These are phyloP conservation scores for Lentinula novae-zelandiae DNA, from an alignment of 1,284 basidiomycete species.

Conservation along the genomic window DNA sequence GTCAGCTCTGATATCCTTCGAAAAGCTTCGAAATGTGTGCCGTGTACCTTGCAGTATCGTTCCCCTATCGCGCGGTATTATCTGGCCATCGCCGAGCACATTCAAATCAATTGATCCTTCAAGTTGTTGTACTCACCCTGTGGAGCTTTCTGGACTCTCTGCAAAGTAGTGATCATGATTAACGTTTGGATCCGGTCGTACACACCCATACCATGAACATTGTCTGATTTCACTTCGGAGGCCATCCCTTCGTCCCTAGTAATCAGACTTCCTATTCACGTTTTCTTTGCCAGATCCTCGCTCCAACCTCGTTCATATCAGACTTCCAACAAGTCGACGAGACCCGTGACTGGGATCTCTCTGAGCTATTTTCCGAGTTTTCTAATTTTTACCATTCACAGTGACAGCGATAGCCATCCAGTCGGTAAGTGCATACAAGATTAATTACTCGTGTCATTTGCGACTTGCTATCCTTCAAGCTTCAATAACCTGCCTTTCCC, in stretches of 20 bases:
- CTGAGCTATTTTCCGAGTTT: background rate
- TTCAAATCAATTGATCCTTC: background rate
- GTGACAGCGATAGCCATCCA: background rate
- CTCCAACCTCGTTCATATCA: background rate
- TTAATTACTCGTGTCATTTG: background rate
- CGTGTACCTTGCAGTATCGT: background rate
- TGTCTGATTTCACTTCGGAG: background rate
- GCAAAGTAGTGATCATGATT: background rate
- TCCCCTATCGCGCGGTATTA: background rate
- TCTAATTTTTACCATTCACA: background rate
- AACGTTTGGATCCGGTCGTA: background rate
- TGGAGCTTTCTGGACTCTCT: background rate
- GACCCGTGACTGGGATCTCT: background rate
- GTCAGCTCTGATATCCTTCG: background rate
- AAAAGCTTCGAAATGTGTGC: background rate
- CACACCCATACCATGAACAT: background rate
- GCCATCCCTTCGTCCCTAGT: background rate
- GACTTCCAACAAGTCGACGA: background rate
- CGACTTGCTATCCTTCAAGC: no score
- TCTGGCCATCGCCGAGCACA: conserved; percentile 1
- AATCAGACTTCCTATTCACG: background rate
- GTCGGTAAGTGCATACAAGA: background rate
- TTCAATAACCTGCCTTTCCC: no score
- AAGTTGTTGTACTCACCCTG: background rate
- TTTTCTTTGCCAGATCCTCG: background rate